Evolutionary conservation across 257 asterid genomes (phyloP), one percentile per base, ranked within the genome.

Genomic region (Nicotiana noctiflora): DNA sequence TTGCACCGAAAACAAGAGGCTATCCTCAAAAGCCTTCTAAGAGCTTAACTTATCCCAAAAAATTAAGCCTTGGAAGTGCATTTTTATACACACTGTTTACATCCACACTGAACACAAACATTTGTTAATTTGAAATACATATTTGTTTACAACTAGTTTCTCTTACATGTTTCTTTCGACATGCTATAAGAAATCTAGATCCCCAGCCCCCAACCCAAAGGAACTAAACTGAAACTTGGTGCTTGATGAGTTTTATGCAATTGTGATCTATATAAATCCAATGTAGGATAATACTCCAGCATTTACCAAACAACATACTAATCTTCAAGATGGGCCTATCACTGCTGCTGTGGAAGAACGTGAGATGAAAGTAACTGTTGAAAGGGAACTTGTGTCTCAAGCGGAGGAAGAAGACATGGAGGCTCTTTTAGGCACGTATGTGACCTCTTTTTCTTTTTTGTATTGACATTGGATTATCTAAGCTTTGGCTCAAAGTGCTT

Each of bases 351-450:
- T 82, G 79, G 77, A 84, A 40, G 97, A 92, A 84, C 83, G 86
- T 86, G 98, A 90, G 87, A 88, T 89, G 91, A 87, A 88, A 84
- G 97, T 96, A 82, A 96, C 97, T 10, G 99, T 96, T 81, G 99
- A 93, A 89, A 96, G 86, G 84, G 99, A 96, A 81, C 98, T 96
- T 76, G 98, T 96, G 77, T 90, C 99, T 72, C 99, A 94, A 83
- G 98, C 97, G 4, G 99, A 94, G 89, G 99, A 96, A 87, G 99
- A 94, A 85, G 99, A 96, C 87, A 96, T 94, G 99, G 99, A 96
- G 91, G 97, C 97, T 76, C 98, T 96, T 86, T 87, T 96, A 91
- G 98, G 91, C 95, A 92, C 97, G 99, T 96, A 90, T 11, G 98
- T 91, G 84, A 15, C 44, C 81, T 82, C 80, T 68, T 82, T 37